A percentile compares a stretch with the other conserved stretches of the same genome.
These are phyloP conservation scores for Diaporthe ampelina DNA, from an alignment of 2,329 filamentous ascomycete species.

Conservation along the genomic window DNA sequence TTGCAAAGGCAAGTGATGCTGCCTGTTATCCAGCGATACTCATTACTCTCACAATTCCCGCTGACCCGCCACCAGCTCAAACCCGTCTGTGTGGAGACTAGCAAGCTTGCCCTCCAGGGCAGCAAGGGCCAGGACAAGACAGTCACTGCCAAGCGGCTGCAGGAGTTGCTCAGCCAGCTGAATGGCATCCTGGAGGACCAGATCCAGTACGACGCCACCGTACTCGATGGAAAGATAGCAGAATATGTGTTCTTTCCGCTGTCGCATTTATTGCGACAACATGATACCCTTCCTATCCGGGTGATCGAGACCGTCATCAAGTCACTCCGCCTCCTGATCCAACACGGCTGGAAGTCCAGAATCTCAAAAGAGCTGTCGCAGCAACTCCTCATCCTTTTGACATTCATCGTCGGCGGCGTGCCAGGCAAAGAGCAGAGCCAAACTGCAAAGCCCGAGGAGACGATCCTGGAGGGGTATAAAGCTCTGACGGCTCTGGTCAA, in stretches of 20 bases:
- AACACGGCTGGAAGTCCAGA: slow-evolving; percentile 82
- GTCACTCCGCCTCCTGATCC: slow-evolving; percentile 80
- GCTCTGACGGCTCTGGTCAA: slow-evolving; percentile 77
- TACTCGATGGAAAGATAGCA: slow-evolving; percentile 84
- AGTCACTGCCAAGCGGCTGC: slow-evolving; percentile 59
- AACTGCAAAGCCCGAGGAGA: slow-evolving; percentile 76
- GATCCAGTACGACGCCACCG: slow-evolving; percentile 57
- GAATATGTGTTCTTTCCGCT: slow-evolving; percentile 97
- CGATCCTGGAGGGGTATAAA: slow-evolving; percentile 77
- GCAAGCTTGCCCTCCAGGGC: slow-evolving; percentile 67
- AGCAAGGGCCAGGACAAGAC: slow-evolving; percentile 52
- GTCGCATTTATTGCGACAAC: slow-evolving; percentile 85
- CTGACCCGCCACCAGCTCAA: slow-evolving; percentile 65
- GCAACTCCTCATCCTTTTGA: slow-evolving; percentile 88
- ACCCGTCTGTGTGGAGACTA: slow-evolving; percentile 72
- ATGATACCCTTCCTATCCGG: slow-evolving; percentile 78
- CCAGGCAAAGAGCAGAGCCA: slow-evolving; percentile 67
- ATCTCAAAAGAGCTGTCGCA: slow-evolving; percentile 81
- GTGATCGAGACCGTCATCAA: slow-evolving; percentile 82
- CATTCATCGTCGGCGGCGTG: slow-evolving; percentile 82
- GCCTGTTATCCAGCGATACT: not conserved
- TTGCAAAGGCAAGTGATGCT: slow-evolving; percentile 44
- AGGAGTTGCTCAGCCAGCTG: slow-evolving; percentile 61
- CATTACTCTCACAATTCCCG: not conserved
- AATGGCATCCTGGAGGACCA: slow-evolving; percentile 61